Percentiles rank a stretch among this genome's conserved stretches.
Evolutionary conservation across 2,329 filamentous ascomycete species (phyloP).

Genomic region (Pseudodiploospora longispora): DNA sequence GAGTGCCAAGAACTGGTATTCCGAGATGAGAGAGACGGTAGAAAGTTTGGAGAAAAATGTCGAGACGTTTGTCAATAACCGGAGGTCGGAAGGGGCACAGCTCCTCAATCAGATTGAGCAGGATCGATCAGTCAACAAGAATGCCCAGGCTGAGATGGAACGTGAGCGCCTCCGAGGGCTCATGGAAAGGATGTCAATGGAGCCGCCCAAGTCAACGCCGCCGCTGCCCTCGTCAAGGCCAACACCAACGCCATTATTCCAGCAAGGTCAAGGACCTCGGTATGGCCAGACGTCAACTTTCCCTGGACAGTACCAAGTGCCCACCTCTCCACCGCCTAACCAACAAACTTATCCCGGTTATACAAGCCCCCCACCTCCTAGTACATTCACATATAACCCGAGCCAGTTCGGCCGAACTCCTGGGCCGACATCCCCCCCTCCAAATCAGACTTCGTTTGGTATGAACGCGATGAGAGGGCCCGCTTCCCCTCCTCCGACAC

Average conservation of each 20-base stretch:
- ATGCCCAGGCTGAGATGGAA: slow-evolving; percentile 65
- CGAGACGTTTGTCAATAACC: slow-evolving; percentile 92
- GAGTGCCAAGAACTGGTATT: slow-evolving; percentile 87
- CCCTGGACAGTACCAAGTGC: slow-evolving; percentile 50
- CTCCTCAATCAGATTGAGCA: slow-evolving; percentile 83
- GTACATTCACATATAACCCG: slow-evolving; percentile 48
- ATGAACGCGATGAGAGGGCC: slow-evolving; percentile 31
- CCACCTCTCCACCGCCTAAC: slow-evolving; percentile 47
- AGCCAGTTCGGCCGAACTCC: slow-evolving; percentile 51
- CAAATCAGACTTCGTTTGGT: slow-evolving; percentile 48
- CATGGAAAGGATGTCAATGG: slow-evolving; percentile 94
- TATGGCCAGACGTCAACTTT: slow-evolving; percentile 46
- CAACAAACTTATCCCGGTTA: slow-evolving; percentile 38
- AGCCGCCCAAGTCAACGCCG: slow-evolving; percentile 40
- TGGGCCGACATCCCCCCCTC: slow-evolving; percentile 53
- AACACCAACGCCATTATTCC: slow-evolving; percentile 40
- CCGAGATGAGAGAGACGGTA: slow-evolving; percentile 91
- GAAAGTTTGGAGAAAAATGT: slow-evolving; percentile 92
- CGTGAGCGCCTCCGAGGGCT: slow-evolving; percentile 78
- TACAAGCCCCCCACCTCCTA: slow-evolving; percentile 30
- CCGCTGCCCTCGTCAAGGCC: slow-evolving; percentile 15
- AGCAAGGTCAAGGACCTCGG: slow-evolving; percentile 34
- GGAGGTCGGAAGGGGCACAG: slow-evolving; percentile 82
- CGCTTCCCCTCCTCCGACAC: slow-evolving; percentile 51
- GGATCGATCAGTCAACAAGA: slow-evolving; percentile 55